Evolutionary conservation across 202 grass and related monocot species (phyloP).

Genomic region (Setaria viridis): DNA sequence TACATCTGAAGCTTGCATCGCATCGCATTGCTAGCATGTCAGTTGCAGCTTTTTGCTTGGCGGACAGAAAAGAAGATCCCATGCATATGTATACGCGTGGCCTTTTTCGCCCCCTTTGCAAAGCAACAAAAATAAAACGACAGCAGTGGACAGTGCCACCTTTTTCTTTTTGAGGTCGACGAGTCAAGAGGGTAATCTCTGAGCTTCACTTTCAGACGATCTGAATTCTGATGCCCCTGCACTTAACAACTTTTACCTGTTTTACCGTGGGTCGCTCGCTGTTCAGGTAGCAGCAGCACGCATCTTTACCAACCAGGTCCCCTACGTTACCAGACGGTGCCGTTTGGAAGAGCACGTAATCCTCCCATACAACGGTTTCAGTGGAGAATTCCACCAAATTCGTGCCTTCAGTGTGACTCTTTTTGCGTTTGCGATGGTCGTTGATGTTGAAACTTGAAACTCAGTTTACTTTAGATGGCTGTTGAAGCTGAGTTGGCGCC

Average conservation of each 20-base stretch:
- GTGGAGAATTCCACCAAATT: not conserved
- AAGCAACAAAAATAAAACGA: slow-evolving; percentile 64
- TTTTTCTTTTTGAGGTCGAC: slow-evolving; percentile 39
- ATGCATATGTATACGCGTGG: slow-evolving; percentile 28
- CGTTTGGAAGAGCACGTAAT: not conserved
- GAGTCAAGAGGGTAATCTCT: not conserved
- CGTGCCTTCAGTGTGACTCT: not conserved
- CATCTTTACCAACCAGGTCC: not conserved
- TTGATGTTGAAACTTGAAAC: not conserved
- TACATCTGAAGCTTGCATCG: slow-evolving; percentile 36
- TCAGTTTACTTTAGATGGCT: not conserved
- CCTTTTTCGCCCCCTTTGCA: slow-evolving; percentile 33
- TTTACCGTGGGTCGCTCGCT: not conserved
- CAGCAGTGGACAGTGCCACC: slow-evolving; percentile 33
- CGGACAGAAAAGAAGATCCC: slow-evolving; percentile 54
- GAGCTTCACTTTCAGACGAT: slow-evolving; percentile 36
- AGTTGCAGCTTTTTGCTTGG: slow-evolving; percentile 36
- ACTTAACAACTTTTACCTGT: not conserved
- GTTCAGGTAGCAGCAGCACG: not conserved
- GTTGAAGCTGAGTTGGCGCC: slow-evolving; percentile 10
- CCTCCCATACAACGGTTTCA: not conserved
- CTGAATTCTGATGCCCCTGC: not conserved
- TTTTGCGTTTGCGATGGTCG: not conserved
- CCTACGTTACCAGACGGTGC: not conserved
- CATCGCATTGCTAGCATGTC: not conserved